These are phyloP conservation scores for Hirschfeldia incana DNA, from an alignment of 345 rosid species.

Conservation along the genomic window DNA sequence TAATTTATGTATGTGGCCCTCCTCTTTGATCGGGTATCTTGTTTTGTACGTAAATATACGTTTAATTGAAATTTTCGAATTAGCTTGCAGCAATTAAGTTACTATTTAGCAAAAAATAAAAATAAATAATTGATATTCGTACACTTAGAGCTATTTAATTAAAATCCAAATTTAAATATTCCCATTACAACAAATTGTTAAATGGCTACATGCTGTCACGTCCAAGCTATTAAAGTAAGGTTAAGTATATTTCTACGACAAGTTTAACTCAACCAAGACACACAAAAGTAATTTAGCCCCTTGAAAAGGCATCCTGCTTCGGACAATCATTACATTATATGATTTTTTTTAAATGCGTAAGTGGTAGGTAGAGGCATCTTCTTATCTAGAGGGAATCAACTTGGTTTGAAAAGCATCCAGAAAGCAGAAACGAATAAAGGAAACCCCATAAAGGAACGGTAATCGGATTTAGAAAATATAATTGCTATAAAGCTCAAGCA, in stretches of 20 bases:
- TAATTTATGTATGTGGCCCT: slow-evolving; percentile 27
- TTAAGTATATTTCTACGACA: neutral
- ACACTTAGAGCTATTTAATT: no score
- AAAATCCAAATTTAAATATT: neutral
- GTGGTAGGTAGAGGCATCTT: slow-evolving; percentile 40
- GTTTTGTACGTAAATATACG: neutral
- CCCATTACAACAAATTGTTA: neutral
- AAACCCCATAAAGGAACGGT: neutral
- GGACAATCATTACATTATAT: neutral
- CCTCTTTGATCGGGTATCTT: slow-evolving; percentile 31
- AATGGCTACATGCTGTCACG: neutral
- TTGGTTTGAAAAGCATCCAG: slow-evolving; percentile 43
- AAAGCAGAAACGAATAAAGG: slow-evolving; percentile 33
- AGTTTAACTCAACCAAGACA: neutral
- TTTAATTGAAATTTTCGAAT: neutral
- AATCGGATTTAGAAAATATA: neutral
- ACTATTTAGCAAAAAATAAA: no score
- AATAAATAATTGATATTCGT: neutral
- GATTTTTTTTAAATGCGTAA: neutral
- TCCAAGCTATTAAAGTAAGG: neutral
- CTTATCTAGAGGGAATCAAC: slow-evolving; percentile 28
- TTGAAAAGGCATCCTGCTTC: neutral
- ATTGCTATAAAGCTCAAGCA: neutral
- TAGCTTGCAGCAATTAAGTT: neutral
- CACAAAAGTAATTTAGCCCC: neutral